Percentiles rank a stretch among this genome's conserved stretches.
Evolutionary conservation across 2,329 filamentous ascomycete species (phyloP).

Genomic region (Scortechinia acanthostroma): DNA sequence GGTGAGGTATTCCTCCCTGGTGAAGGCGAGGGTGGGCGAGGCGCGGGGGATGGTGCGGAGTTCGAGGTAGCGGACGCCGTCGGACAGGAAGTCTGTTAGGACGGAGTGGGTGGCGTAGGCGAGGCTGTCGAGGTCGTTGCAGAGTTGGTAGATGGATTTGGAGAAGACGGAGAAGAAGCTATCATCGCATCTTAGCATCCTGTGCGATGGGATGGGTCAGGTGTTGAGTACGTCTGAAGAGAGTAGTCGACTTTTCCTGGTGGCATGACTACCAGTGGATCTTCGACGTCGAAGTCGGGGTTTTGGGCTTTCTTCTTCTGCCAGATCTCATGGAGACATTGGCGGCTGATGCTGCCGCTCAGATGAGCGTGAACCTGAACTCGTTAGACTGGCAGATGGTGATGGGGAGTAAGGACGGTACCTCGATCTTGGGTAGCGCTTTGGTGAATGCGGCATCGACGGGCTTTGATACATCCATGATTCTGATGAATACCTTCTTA

Average conservation of each 20-base stretch:
- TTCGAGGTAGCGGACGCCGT: constrained; percentile 73
- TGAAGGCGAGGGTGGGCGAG: constrained; percentile 41
- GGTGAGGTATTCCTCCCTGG: constrained; percentile 56
- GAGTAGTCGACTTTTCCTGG: constrained; percentile 66
- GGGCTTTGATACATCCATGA: background rate
- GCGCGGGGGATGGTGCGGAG: constrained; percentile 72
- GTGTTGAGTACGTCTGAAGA: constrained; percentile 49
- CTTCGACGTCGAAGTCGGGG: constrained; percentile 46
- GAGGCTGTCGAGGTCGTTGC: constrained; percentile 53
- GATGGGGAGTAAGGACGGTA: background rate
- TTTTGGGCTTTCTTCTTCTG: constrained; percentile 40
- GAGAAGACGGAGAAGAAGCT: constrained; percentile 76
- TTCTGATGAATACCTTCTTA: no score
- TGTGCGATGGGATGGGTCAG: background rate
- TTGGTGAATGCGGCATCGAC: background rate
- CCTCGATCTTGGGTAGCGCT: background rate
- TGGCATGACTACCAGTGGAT: constrained; percentile 65
- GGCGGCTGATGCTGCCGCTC: constrained; percentile 68
- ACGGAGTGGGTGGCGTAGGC: constrained; percentile 58
- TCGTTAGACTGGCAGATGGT: no score
- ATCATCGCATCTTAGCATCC: constrained; percentile 7
- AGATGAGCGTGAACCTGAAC: constrained; percentile 73
- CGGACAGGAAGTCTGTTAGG: constrained; percentile 55
- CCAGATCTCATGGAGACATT: constrained; percentile 73
- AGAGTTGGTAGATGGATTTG: constrained; percentile 71